These are phyloP conservation scores for Micractinium conductrix DNA, from an alignment of 139 green algal genomes.

Conservation along the genomic window DNA sequence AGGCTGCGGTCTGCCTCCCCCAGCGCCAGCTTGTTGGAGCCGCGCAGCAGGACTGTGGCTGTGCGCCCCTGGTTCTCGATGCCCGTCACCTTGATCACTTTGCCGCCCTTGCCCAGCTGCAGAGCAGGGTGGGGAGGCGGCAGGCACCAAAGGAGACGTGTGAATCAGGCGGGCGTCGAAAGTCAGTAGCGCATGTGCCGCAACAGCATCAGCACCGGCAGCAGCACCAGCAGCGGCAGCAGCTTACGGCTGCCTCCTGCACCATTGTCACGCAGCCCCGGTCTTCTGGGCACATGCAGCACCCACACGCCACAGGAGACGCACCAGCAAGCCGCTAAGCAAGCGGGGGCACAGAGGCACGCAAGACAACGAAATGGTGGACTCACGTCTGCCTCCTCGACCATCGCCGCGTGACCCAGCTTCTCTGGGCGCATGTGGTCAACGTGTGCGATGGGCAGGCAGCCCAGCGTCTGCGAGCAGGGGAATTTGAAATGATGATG, in stretches of 20 bases:
- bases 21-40: conserved; percentile 95
- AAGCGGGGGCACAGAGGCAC: no score
- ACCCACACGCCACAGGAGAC: no score
- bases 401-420: conserved; percentile 89
- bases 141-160: background rate
- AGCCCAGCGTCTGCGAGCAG: conserved; percentile 95
- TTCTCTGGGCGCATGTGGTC: conserved; percentile 97
- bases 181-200: no score
- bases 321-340: no score
- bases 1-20: conserved; percentile 92
- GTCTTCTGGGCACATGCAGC: no score
- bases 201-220: background rate
- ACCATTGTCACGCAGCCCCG: background rate
- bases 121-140: background rate
- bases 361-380: no score
- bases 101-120: conserved; percentile 68
- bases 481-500: no score
- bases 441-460: conserved; percentile 95
- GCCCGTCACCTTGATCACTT: conserved; percentile 94
- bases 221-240: no score
- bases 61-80: conserved; percentile 91
- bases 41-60: conserved; percentile 92
- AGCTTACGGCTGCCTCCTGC: background rate
- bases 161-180: no score
- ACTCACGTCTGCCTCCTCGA: conserved; percentile 78